A percentile compares a stretch with the other conserved stretches of the same genome.
Conservation (phyloP, 352 stramenopile species). For the Phytophthora tubulina region DNA sequence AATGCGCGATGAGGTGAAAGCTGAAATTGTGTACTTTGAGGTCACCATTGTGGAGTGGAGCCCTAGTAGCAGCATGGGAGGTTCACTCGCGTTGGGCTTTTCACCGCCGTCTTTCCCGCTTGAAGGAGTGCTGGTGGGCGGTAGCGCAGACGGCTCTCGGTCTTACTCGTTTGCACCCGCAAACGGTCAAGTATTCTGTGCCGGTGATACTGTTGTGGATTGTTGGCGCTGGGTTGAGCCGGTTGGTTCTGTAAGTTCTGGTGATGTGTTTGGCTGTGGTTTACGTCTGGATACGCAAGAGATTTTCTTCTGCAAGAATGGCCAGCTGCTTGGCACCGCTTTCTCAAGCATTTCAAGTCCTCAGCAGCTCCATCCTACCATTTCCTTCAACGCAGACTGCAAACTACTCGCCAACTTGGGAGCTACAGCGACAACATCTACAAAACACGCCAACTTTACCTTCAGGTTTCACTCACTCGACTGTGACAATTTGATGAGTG, state of each 20-base stretch:
- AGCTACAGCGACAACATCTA: slow-evolving; percentile 37
- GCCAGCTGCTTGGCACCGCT: slow-evolving; percentile 75
- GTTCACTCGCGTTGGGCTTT: slow-evolving; percentile 67
- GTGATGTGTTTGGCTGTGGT: slow-evolving; percentile 84
- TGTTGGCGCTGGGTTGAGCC: slow-evolving; percentile 81
- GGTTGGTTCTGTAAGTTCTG: slow-evolving; percentile 48
- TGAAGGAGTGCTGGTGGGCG: slow-evolving; percentile 68
- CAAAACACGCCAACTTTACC: slow-evolving; percentile 65
- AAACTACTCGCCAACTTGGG: slow-evolving; percentile 85
- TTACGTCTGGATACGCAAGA: slow-evolving; percentile 84
- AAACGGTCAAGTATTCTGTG: slow-evolving; percentile 74
- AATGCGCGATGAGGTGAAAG: slow-evolving; percentile 75
- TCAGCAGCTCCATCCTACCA: slow-evolving; percentile 71
- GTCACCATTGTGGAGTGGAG: slow-evolving; percentile 78
- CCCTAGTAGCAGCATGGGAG: slow-evolving; percentile 28
- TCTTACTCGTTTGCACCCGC: slow-evolving; percentile 79
- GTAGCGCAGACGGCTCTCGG: slow-evolving; percentile 42
- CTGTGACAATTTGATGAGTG: slow-evolving; percentile 87
- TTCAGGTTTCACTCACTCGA: slow-evolving; percentile 88
- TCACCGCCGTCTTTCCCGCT: slow-evolving; percentile 75
- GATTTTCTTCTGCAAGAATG: slow-evolving; percentile 90
- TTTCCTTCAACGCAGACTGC: slow-evolving; percentile 79
- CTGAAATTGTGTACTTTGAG: slow-evolving; percentile 87
- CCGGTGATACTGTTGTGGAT: slow-evolving; percentile 59
- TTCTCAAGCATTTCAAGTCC: slow-evolving; percentile 75